Evolutionary conservation across 208 protist genomes (phyloP), one percentile per base, ranked within the genome.

Genomic region (Trypanosoma scelopori): DNA sequence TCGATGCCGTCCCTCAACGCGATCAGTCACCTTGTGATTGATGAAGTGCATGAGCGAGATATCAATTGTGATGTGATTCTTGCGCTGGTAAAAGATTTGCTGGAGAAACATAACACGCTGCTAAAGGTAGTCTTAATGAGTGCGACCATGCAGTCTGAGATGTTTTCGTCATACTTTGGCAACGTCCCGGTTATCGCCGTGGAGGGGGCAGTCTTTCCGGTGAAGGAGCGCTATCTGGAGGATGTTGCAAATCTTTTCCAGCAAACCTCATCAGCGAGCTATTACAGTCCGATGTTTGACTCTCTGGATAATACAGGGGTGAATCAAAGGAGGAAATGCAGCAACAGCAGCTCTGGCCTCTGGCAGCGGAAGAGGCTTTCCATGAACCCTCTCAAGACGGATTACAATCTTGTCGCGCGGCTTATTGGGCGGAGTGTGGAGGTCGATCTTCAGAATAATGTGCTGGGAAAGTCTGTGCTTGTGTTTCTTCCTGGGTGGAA

Each of bases 41-140:
- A 99, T 77, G 99, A 99, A 77, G 98, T 99, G 0, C 99, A 99
- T 74, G 99, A 99, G 84, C 83, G 99, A 16, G 98, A 98, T 35
- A 89, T 99, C 50, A 86, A 98, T 76, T 99, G 98, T 20, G 98
- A 99, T 73, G 94, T 99, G 15, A 75, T 99, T 4, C 97, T 99
- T 55, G 98, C 93, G 2, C 74, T 99, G 9, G 76, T 99, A 23
- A 98, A 99, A 88, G 55, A 86, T 16, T 45, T 96, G 13, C 23
- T 92, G 23, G 6, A 49, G 13, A 32, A 55, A 42, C 16, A 49
- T 16, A 76, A 69, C n/a, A 86, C 88, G 27, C 30, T 86, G 13
- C 76, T 99, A 1, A 98, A 98, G 59, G 85, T 99, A 15, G 87
- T 99, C 47, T 86, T 99, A n/a, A 99, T 98, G 65, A 98, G 95